Base-by-base conservation (phyloP, 139 green algal genomes). In the Diplosphaera chodatii region DNA sequence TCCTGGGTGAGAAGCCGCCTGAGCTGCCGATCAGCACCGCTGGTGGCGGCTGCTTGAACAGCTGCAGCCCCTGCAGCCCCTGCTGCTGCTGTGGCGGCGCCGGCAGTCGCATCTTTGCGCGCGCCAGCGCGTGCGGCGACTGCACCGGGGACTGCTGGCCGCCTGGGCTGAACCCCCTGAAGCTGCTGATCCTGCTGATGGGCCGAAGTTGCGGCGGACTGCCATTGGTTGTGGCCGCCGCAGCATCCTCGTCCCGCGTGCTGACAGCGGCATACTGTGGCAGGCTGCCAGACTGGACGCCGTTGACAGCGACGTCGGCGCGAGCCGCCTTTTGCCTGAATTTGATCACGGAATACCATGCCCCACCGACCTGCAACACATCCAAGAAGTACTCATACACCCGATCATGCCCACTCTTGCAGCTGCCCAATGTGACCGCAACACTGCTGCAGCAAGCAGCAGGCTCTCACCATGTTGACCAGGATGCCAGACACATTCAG, bases 401-500 rank as follows among this genome's bases (percentile, higher is more conserved):
- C n/a, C n/a, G n/a, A n/a, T n/a, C n/a, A n/a, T n/a, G n/a, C n/a
- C n/a, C n/a, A n/a, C n/a, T n/a, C n/a, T n/a, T n/a, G n/a, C n/a
- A n/a, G n/a, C n/a, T n/a, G n/a, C n/a, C n/a, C n/a, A n/a, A n/a
- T n/a, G n/a, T n/a, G n/a, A n/a, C n/a, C n/a, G n/a, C n/a, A n/a
- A n/a, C n/a, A n/a, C n/a, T n/a, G n/a, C n/a, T n/a, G 37, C 37
- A 48, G 37, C 8, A 13, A 48, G 37, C 37, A 13, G 13, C 37
- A 48, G 13, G 37, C 37, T 21, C 48, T 27, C 48, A 59, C 18
- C 48, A 59, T 79, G 74, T 90, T 90, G 37, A 90, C 64, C 0
- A n/a, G 21, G 23, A 91, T 85, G n/a, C 85, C 85, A 0, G 73
- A 25, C 13, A 89, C 70, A 32, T 87, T 88, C 3, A 91, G 22